Conservation (phyloP, 345 rosid species). For the Eutrema yunnanense region DNA sequence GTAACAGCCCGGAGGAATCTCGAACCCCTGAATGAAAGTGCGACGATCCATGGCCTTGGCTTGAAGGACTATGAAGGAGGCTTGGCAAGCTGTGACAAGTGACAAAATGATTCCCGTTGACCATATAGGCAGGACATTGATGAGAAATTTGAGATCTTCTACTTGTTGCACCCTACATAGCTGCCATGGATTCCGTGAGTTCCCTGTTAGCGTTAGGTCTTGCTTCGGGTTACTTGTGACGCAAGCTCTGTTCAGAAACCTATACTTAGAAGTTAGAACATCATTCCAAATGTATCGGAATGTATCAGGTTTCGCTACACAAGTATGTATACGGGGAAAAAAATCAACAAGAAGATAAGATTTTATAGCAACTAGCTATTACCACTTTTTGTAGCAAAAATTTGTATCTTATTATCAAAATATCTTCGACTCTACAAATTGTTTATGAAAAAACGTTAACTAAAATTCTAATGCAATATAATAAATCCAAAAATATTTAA, state of each 20-base stretch:
- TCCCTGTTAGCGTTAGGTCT: constrained; percentile 32
- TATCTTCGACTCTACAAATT: neutral
- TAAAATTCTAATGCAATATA: neutral
- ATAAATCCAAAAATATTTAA: neutral
- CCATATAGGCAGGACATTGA: constrained; percentile 46
- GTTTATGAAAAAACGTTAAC: neutral
- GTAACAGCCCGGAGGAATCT: constrained; percentile 52
- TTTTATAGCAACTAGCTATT: too few species aligned
- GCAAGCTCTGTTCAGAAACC: constrained; percentile 59
- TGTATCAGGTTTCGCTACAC: neutral
- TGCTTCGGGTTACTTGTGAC: constrained; percentile 27
- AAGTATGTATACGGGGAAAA: neutral
- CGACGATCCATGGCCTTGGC: constrained; percentile 49
- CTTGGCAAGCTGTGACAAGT: constrained; percentile 35
- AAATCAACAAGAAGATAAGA: too few species aligned
- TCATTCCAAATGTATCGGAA: neutral
- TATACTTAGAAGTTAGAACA: neutral
- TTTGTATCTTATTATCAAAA: neutral
- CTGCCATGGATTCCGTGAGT: constrained; percentile 37
- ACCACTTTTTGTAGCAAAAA: neutral
- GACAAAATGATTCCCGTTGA: constrained; percentile 44
- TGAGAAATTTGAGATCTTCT: constrained; percentile 52
- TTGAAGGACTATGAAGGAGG: constrained; percentile 35
- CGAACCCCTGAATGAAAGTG: constrained; percentile 33
- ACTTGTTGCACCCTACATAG: constrained; percentile 58